A percentile compares a stretch with the other conserved stretches of the same genome.
These are phyloP conservation scores for Pseudogymnoascus sp. DNA, from an alignment of 2,329 filamentous ascomycete genomes.

Conservation along the genomic window DNA sequence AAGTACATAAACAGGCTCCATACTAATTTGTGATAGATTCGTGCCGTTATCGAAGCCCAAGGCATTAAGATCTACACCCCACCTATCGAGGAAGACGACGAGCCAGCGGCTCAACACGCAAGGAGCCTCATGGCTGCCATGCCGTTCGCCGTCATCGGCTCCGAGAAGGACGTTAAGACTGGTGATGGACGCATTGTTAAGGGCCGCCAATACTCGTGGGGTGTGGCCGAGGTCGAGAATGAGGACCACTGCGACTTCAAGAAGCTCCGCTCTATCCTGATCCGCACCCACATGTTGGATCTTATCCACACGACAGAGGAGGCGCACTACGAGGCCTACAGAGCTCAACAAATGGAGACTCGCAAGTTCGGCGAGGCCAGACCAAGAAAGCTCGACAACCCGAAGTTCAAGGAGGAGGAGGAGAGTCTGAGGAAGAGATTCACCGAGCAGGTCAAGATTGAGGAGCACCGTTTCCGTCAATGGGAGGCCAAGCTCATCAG, in stretches of 20 bases:
- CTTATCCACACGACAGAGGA: constrained; percentile 99
- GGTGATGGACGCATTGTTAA: constrained; percentile 94
- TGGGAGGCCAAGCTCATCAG: constrained; percentile 99
- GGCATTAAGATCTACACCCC: constrained; percentile 99
- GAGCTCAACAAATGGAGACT: constrained; percentile 99
- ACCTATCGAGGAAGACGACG: constrained; percentile 95
- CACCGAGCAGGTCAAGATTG: constrained; percentile 99
- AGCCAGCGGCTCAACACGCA: constrained; percentile 89
- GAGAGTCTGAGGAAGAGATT: constrained; percentile 97
- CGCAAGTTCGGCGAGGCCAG: constrained; percentile 97
- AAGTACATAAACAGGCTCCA: background rate
- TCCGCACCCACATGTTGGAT: constrained; percentile 99
- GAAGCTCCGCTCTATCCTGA: constrained; percentile 97
- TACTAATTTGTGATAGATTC: constrained; percentile 54
- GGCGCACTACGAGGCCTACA: constrained; percentile 98
- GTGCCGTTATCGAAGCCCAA: constrained; percentile 91
- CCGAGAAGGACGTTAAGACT: constrained; percentile 98
- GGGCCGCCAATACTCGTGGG: constrained; percentile 98
- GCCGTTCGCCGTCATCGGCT: constrained; percentile 98
- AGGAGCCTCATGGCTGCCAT: constrained; percentile 92
- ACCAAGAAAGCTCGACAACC: constrained; percentile 97
- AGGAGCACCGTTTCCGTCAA: constrained; percentile 97
- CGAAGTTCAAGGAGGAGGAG: constrained; percentile 99
- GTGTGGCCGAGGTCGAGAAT: constrained; percentile 98
- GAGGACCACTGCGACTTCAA: constrained; percentile 99